These are phyloP conservation scores for Hanseniaspora valbyensis DNA, from an alignment of 805 yeast species.

Conservation along the genomic window DNA sequence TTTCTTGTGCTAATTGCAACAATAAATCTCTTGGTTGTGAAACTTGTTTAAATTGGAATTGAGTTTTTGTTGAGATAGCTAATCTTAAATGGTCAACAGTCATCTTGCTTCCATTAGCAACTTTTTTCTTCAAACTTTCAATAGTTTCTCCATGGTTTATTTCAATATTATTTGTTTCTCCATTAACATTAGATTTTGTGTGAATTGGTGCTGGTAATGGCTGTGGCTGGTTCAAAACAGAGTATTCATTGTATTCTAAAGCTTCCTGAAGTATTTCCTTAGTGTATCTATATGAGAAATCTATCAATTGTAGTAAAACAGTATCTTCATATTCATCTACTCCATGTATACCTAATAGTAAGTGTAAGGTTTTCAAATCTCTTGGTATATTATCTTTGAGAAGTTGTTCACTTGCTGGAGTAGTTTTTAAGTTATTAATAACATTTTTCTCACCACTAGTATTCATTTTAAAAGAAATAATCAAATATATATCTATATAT, in stretches of 20 bases:
- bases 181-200: conserved; percentile 6
- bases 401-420: conserved; percentile 15
- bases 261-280: conserved; percentile 83
- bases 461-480: conserved; percentile 3
- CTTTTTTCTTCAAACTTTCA: conserved; percentile 20
- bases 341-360: conserved; percentile 87
- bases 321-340: conserved; percentile 88
- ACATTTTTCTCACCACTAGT: conserved; percentile 4
- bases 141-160: background rate
- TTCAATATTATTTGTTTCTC: conserved; percentile 4
- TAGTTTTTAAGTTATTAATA: conserved; percentile 10
- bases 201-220: conserved; percentile 15
- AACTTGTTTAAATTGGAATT: conserved; percentile 85
- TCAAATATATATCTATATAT: background rate
- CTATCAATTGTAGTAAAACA: conserved; percentile 92
- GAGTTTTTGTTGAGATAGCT: conserved; percentile 89
- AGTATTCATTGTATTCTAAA: conserved; percentile 74
- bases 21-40: conserved; percentile 87
- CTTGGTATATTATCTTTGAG: conserved; percentile 47
- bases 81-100: conserved; percentile 83
- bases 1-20: conserved; percentile 81
- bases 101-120: conserved; percentile 35
- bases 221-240: conserved; percentile 29
- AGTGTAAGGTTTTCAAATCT: conserved; percentile 80
- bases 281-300: conserved; percentile 87